Percentiles rank a stretch among this genome's conserved stretches.
phyloP scores from a whole-genome alignment of 2,329 filamentous ascomycete species.

The Emydomyces testavorans region DNA sequence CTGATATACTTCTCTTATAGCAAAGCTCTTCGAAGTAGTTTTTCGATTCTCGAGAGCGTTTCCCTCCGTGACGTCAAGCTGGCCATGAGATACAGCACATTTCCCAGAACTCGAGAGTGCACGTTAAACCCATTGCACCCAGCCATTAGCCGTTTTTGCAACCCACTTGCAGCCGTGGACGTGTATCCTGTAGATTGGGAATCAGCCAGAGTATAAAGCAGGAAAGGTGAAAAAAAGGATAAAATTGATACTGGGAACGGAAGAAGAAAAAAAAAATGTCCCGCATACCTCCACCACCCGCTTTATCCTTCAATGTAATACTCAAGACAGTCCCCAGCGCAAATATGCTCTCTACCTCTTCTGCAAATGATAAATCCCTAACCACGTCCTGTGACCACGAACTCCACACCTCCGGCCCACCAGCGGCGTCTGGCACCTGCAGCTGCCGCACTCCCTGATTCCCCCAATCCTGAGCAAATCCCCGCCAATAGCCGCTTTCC shows the following conservation, averaged over 20 bases:
- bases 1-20: constrained; percentile 14
- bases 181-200: constrained; percentile 39
- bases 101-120: constrained; percentile 50
- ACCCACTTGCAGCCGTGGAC: constrained; percentile 43
- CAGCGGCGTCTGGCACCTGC: not conserved
- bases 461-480: constrained; percentile 42
- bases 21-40: constrained; percentile 29
- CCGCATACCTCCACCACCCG: constrained; percentile 37
- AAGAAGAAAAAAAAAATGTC: constrained; percentile 10
- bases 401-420: constrained; percentile 46
- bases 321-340: constrained; percentile 65
- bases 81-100: constrained; percentile 52
- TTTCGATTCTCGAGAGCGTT: constrained; percentile 34
- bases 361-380: constrained; percentile 44
- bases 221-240: not conserved
- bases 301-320: constrained; percentile 45
- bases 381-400: constrained; percentile 57
- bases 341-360: constrained; percentile 53
- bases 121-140: constrained; percentile 36
- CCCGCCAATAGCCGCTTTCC: constrained; percentile 44
- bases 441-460: not conserved
- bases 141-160: constrained; percentile 41
- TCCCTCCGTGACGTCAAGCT: constrained; percentile 41
- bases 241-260: not conserved
- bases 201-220: not conserved